These are phyloP conservation scores for Leucaena leucocephala DNA, from an alignment of 306 rosid genomes.

Conservation along the genomic window DNA sequence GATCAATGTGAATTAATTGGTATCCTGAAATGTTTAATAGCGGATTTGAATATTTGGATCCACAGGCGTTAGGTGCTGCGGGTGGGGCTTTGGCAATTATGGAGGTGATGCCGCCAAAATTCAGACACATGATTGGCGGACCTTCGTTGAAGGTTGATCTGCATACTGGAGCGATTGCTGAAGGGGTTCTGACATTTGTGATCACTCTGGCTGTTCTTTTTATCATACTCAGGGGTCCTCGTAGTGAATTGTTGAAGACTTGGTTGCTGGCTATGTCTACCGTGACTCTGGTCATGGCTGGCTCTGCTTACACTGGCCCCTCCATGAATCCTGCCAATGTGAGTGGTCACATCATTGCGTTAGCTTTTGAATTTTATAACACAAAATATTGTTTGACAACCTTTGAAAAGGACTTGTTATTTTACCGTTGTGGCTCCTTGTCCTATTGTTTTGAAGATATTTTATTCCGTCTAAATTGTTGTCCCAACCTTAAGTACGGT, in stretches of 20 bases:
- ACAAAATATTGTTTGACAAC: constrained; percentile 10
- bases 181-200: constrained; percentile 77
- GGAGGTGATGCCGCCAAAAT: constrained; percentile 69
- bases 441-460: background rate
- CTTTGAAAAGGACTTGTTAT: background rate
- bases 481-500: too few relatives aligned
- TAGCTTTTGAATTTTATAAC: background rate
- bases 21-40: background rate
- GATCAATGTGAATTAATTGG: constrained; percentile 5
- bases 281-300: constrained; percentile 53
- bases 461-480: background rate
- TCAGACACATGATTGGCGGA: constrained; percentile 74
- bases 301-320: constrained; percentile 79
- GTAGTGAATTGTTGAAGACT: constrained; percentile 52
- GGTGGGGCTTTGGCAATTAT: constrained; percentile 76
- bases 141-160: constrained; percentile 78
- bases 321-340: constrained; percentile 95
- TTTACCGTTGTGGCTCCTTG: background rate
- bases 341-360: constrained; percentile 40
- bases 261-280: constrained; percentile 65
- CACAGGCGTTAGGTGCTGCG: constrained; percentile 81
- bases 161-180: constrained; percentile 81
- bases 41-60: constrained; percentile 4
- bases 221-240: constrained; percentile 74
- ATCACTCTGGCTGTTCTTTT: constrained; percentile 68